A percentile compares a stretch with the other conserved stretches of the same genome.
phyloP scores from a whole-genome alignment of 768 basidiomycete genomes.

The Arthromyces matolae region DNA sequence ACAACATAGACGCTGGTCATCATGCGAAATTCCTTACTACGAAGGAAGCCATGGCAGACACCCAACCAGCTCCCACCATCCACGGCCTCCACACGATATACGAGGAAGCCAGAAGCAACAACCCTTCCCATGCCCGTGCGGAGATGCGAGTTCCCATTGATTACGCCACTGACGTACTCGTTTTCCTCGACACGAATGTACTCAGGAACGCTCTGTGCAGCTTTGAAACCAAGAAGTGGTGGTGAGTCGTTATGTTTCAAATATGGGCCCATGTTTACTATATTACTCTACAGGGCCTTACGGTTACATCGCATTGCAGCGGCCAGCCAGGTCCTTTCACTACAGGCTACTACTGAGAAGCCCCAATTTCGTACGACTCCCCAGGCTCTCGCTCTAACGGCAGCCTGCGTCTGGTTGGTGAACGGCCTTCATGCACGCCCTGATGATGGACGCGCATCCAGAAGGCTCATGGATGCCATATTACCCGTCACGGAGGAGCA shows the following conservation, averaged over 20 bases:
- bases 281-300: neutral
- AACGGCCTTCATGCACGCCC: neutral
- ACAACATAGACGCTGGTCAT: slow-evolving; percentile 6
- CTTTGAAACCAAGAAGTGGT: neutral
- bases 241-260: neutral
- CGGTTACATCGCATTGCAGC: neutral
- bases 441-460: neutral
- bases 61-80: slow-evolving; percentile 1
- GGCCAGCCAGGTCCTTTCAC: neutral
- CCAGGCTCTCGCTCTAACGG: neutral
- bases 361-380: neutral
- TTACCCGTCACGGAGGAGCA: neutral
- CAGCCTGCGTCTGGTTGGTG: neutral
- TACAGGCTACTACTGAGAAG: neutral
- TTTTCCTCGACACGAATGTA: neutral
- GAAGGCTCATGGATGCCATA: neutral
- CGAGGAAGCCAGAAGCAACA: neutral
- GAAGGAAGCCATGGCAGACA: slow-evolving; percentile 11
- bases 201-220: neutral
- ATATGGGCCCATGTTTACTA: neutral
- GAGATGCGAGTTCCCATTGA: neutral
- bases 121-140: slow-evolving; percentile 3
- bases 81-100: slow-evolving; percentile 7
- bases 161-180: neutral
- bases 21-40: slow-evolving; percentile 9